Conservation (phyloP, 768 basidiomycete species). For the Steccherinum ochraceum region DNA sequence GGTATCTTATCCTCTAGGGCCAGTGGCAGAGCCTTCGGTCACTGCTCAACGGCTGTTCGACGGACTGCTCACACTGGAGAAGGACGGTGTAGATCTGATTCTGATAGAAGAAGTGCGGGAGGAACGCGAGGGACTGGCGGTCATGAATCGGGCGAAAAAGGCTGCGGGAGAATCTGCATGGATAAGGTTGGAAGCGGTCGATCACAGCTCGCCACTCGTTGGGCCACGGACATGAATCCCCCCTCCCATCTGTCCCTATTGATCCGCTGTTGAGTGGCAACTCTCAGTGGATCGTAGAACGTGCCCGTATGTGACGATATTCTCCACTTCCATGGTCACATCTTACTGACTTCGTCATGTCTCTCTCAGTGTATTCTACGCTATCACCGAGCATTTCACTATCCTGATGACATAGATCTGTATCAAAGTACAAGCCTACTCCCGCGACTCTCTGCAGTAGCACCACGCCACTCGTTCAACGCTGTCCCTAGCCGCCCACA, state of each 20-base stretch:
- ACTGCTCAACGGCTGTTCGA: constrained; percentile 84
- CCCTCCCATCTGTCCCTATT: background rate
- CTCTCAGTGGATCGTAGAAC: background rate
- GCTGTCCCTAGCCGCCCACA: background rate
- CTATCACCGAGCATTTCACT: background rate
- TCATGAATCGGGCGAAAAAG: constrained; percentile 92
- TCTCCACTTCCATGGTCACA: background rate
- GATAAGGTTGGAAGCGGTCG: background rate
- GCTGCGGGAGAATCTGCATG: constrained; percentile 57
- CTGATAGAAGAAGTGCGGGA: constrained; percentile 81
- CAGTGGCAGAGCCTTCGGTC: constrained; percentile 48
- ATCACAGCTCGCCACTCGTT: background rate
- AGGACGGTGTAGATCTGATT: constrained; percentile 70
- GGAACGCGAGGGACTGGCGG: constrained; percentile 77
- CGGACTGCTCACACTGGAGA: constrained; percentile 77
- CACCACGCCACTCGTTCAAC: background rate
- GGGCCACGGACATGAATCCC: background rate
- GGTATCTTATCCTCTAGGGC: constrained; percentile 44
- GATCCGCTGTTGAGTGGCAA: background rate
- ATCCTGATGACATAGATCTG: background rate
- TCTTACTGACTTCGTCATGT: background rate
- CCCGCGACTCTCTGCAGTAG: background rate
- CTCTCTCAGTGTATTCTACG: background rate
- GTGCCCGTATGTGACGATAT: background rate
- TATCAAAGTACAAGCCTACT: background rate